These are phyloP conservation scores for Tuber microsphaerosporum DNA, from an alignment of 495 filamentous ascomycete species.

Conservation along the genomic window DNA sequence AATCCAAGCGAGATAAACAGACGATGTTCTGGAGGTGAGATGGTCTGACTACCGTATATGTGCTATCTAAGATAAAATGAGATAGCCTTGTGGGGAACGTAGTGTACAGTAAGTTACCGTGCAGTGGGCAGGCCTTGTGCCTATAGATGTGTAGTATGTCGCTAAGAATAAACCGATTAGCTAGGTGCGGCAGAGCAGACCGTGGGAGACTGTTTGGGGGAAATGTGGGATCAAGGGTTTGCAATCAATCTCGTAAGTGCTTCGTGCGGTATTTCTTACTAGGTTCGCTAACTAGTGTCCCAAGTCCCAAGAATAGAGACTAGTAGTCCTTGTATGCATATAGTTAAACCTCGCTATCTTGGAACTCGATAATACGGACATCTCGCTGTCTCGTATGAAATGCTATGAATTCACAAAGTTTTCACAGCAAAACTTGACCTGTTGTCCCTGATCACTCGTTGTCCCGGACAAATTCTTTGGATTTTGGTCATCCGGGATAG, in stretches of 20 bases:
- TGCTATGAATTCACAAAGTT: too few species aligned
- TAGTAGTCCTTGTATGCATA: too few species aligned
- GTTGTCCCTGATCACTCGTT: too few species aligned
- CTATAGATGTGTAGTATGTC: not conserved
- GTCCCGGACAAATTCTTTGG: too few species aligned
- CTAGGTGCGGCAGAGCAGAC: not conserved
- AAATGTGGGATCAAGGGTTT: not conserved
- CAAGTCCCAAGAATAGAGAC: not conserved
- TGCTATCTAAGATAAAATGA: not conserved
- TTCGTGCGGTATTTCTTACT: not conserved
- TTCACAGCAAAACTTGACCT: too few species aligned
- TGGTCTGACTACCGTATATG: not conserved
- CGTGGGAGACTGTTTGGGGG: not conserved
- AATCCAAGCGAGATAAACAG: not conserved
- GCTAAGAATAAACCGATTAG: not conserved
- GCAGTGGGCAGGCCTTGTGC: not conserved
- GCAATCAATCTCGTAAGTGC: not conserved
- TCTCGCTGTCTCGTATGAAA: too few species aligned
- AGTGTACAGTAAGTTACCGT: too few species aligned
- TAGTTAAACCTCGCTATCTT: too few species aligned
- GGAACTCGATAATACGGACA: too few species aligned
- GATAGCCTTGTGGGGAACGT: not conserved
- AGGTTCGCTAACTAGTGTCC: not conserved
- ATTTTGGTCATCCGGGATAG: too few species aligned
- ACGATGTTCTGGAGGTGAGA: not conserved